These are phyloP conservation scores for Begonia loranthoides DNA, from an alignment of 306 rosid species.

Conservation along the genomic window DNA sequence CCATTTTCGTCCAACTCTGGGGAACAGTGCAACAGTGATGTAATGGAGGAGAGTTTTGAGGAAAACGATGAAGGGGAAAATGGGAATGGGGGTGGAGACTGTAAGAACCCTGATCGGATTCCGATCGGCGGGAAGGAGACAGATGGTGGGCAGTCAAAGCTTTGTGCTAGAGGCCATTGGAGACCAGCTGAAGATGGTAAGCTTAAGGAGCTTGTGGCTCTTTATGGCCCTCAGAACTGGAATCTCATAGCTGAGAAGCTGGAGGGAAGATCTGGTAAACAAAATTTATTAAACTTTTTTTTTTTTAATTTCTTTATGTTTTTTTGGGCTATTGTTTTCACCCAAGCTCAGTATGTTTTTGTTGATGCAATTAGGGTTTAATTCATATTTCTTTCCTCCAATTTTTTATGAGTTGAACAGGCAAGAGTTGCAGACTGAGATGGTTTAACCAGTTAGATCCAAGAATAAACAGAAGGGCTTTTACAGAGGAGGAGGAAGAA, in stretches of 20 bases:
- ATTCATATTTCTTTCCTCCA: no score
- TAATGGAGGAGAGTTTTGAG: neutral
- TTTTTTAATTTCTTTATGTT: neutral
- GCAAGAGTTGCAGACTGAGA: conserved; percentile 85
- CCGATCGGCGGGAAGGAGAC: conserved; percentile 23
- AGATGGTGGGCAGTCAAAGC: conserved; percentile 48
- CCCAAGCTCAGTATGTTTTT: no score
- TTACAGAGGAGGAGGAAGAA: conserved; percentile 79
- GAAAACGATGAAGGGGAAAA: neutral
- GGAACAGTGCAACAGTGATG: neutral
- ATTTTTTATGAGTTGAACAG: conserved; percentile 9
- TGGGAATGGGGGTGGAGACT: neutral
- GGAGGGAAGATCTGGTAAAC: conserved; percentile 87
- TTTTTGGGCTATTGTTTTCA: neutral
- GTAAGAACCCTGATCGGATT: neutral
- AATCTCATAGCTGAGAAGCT: conserved; percentile 88
- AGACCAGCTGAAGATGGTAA: conserved; percentile 91
- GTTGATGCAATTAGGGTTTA: no score
- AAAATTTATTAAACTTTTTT: neutral
- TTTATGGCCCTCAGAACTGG: conserved; percentile 97
- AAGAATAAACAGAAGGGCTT: conserved; percentile 76
- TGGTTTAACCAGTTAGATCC: conserved; percentile 99
- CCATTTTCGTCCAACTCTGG: neutral
- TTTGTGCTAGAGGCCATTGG: conserved; percentile 96
- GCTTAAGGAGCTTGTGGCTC: conserved; percentile 81